phyloP scores from a whole-genome alignment of 805 yeast species.

The Candida namnaoensis region DNA sequence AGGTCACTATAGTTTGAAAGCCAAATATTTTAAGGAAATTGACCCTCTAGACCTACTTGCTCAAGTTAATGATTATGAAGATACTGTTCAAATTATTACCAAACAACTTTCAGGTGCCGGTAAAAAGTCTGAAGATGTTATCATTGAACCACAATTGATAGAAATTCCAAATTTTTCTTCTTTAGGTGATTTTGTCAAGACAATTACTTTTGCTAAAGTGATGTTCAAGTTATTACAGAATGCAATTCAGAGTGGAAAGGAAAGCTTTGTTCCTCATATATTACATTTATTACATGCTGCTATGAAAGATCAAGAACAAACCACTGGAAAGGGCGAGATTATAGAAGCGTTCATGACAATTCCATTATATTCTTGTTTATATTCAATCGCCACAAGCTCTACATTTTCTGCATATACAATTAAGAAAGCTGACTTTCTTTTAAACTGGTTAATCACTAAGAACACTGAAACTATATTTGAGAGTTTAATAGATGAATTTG shows the following conservation, averaged over 20 bases:
- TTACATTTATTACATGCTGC: conserved; percentile 66
- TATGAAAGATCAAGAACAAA: conserved; percentile 37
- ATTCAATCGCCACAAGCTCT: conserved; percentile 38
- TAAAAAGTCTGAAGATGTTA: conserved; percentile 22
- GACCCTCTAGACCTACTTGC: conserved; percentile 53
- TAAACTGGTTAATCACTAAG: conserved; percentile 40
- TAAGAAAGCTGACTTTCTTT: conserved; percentile 47
- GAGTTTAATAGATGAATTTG: conserved; percentile 47
- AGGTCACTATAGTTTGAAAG: conserved; percentile 57
- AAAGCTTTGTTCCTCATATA: conserved; percentile 47
- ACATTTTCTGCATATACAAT: conserved; percentile 38
- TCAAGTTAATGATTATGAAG: conserved; percentile 37
- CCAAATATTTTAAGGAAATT: conserved; percentile 30
- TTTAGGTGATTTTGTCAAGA: conserved; percentile 43
- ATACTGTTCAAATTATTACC: conserved; percentile 37
- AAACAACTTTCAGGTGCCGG: conserved; percentile 28
- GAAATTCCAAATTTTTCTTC: conserved; percentile 25
- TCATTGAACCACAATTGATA: conserved; percentile 37
- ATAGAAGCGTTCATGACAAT: conserved; percentile 40
- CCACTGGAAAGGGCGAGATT: conserved; percentile 29
- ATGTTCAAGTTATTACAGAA: conserved; percentile 48
- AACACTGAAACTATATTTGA: conserved; percentile 40
- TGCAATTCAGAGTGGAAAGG: conserved; percentile 41
- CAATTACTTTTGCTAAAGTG: conserved; percentile 44
- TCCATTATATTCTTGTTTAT: conserved; percentile 48